Evolutionary conservation across 2,329 filamentous ascomycete species (phyloP), one percentile per base, ranked within the genome.

Genomic region (Fusarium humuli): DNA sequence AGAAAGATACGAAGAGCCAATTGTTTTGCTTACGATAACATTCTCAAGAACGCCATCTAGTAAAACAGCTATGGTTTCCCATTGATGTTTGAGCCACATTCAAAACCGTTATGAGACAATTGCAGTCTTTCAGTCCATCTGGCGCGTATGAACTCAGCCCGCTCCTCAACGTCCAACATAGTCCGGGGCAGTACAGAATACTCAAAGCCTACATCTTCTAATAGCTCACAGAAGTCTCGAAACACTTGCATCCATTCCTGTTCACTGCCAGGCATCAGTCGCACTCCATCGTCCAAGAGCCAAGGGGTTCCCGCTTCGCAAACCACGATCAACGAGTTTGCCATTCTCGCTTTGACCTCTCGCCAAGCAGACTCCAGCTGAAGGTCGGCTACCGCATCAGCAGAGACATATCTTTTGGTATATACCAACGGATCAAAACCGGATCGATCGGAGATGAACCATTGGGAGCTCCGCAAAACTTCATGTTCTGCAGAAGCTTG

Each of bases 361-460:
- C 25, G 23, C 80, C 80, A 83, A 11, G 44, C 45, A 10, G 41
- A 4, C 2, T 53, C 44, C 5, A 16, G 9, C 27, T 49, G 30
- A 58, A 82, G 69, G 1, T 60, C 42, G 4, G 48, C 5, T 1
- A 74, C 77, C 2, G 75, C 74, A 5, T 73, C 74, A 4, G 61
- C 41, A 2, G 77, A 75, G 3, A 78, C 76, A 52, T 79, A 79
- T 32, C 73, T 49, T 11, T 63, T 61, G 1, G 82, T 76, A 56
- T 84, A 84, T 8, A 79, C 77, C n/a, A 84, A 65, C 3, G 82
- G 80, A 58, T 84, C 82, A 4, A 82, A 57, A 3, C 80, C 80
- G 2, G 82, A 84, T 10, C 83, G 78, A 67, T 84, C 82, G 10
- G 80, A 81, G 47, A 84, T 79, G 57, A 81, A 80, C 79, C 79